These are phyloP conservation scores for Cryptomeria japonica DNA, from an alignment of 75 land plant genomes.

Conservation along the genomic window DNA sequence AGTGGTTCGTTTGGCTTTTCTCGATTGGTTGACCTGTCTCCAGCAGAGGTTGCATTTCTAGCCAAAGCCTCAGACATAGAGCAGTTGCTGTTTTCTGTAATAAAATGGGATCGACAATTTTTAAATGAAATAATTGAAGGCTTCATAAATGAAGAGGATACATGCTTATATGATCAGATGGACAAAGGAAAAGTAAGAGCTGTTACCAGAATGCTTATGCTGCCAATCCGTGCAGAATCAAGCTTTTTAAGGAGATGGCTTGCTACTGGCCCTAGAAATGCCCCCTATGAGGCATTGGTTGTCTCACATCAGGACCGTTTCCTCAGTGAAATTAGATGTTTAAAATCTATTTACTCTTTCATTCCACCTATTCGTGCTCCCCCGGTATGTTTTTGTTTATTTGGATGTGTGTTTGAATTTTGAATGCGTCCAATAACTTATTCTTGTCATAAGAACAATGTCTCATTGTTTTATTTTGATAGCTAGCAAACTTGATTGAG, in stretches of 20 bases:
- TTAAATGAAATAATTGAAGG: slow-evolving; percentile 50
- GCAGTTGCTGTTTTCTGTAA: slow-evolving; percentile 59
- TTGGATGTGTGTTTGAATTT: not conserved
- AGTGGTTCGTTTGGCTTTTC: slow-evolving; percentile 87
- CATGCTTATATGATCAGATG: slow-evolving; percentile 12
- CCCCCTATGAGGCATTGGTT: slow-evolving; percentile 71
- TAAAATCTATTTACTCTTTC: slow-evolving; percentile 73
- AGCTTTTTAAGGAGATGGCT: slow-evolving; percentile 41
- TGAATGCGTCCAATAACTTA: not conserved
- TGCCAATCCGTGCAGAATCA: slow-evolving; percentile 60
- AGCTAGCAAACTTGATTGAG: not conserved
- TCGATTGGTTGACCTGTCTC: slow-evolving; percentile 71
- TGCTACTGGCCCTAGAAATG: slow-evolving; percentile 51
- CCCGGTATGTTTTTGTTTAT: slow-evolving; percentile 52
- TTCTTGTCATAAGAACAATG: not conserved
- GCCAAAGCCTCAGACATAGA: slow-evolving; percentile 65
- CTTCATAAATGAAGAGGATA: slow-evolving; percentile 33
- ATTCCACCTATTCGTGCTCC: slow-evolving; percentile 90
- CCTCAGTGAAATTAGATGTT: slow-evolving; percentile 40
- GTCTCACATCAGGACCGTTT: slow-evolving; percentile 69
- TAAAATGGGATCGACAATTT: slow-evolving; percentile 44
- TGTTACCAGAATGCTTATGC: slow-evolving; percentile 69
- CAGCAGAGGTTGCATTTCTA: slow-evolving; percentile 71
- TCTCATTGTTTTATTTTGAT: not conserved
- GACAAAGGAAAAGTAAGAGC: slow-evolving; percentile 62